Conservation (phyloP, 164 flowering plant genomes). For the Protea cynaroides region DNA sequence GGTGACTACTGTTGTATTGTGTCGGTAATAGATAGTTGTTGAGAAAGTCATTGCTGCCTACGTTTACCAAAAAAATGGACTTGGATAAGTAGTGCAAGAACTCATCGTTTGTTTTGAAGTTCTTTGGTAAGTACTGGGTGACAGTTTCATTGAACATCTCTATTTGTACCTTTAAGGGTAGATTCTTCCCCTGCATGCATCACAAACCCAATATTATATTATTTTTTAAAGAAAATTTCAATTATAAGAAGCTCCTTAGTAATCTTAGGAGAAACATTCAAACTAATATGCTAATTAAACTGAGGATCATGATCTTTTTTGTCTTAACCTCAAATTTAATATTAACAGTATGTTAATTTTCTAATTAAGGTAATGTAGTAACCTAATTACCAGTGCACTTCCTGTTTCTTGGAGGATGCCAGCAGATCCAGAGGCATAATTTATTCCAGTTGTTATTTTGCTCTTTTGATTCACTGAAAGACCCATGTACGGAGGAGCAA, state of each 20-base stretch:
- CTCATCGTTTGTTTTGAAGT: not conserved
- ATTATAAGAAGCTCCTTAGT: no score
- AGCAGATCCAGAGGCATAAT: not conserved
- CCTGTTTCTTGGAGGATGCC: not conserved
- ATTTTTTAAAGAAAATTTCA: no score
- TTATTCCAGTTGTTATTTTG: not conserved
- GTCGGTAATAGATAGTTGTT: constrained; percentile 11
- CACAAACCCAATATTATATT: no score
- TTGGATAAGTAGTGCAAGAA: constrained; percentile 8
- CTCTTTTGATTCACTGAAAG: not conserved
- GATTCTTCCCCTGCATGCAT: constrained; percentile 12
- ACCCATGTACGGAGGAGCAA: not conserved
- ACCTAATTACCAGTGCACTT: not conserved
- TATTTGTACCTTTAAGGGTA: constrained; percentile 6
- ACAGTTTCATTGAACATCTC: constrained; percentile 5
- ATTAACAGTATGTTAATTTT: no score
- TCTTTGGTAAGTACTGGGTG: constrained; percentile 2
- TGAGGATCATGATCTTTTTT: no score
- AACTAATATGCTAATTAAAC: no score
- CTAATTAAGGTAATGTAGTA: not conserved
- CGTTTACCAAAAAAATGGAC: constrained; percentile 7
- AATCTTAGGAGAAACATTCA: no score
- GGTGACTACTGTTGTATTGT: not conserved
- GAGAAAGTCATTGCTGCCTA: constrained; percentile 15
- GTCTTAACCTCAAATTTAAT: no score